Evolutionary conservation across 495 filamentous ascomycete species (phyloP), one percentile per base, ranked within the genome.

Genomic region (Penicilliopsis zonata): DNA sequence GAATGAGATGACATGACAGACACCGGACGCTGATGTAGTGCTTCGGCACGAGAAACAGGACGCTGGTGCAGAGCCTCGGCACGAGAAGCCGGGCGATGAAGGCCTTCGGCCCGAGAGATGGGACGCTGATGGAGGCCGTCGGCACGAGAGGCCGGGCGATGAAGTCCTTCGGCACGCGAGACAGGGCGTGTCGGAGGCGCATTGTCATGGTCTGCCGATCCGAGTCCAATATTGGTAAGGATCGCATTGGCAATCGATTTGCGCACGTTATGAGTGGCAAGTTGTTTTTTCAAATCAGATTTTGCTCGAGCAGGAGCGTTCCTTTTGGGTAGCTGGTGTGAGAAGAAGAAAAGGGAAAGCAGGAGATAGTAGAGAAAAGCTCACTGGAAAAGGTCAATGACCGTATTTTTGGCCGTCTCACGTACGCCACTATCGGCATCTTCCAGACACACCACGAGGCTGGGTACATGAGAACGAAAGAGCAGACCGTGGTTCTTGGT

Each of bases 341-440:
- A 37, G 30, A 20, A 24, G 32, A 10, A 24, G 21, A 30, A 26
- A 18, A 37, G 1, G 10, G 29, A 6, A 23, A n/a, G n/a, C 21
- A 23, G 21, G 21, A 32, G 16, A 22, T 23, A 27, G 17, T 29
- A 5, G 33, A 12, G 9, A 17, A 35, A 14, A 20, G 43, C 69
- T 34, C 64, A 88, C 82, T 62, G 66, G 50, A 96, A 96, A 13
- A 96, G 65, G 36, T 87, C 81, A 24, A 94, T 77, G 24, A 93
- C 73, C 2, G 80, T 76, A 13, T 62, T 57, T 57, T 92, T 92
- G 17, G 88, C 83, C 19, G 71, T 67, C 37, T 94, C 84, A 52
- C 88, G 72, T 29, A 96, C 86, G 45, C 70, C 72, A 30, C 76
- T 76, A 50, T 94, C 90, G 5, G 87, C 78, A 55, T 94, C 85